phyloP scores from a whole-genome alignment of 2,329 filamentous ascomycete genomes.

The Sarocladium brachiariae region DNA sequence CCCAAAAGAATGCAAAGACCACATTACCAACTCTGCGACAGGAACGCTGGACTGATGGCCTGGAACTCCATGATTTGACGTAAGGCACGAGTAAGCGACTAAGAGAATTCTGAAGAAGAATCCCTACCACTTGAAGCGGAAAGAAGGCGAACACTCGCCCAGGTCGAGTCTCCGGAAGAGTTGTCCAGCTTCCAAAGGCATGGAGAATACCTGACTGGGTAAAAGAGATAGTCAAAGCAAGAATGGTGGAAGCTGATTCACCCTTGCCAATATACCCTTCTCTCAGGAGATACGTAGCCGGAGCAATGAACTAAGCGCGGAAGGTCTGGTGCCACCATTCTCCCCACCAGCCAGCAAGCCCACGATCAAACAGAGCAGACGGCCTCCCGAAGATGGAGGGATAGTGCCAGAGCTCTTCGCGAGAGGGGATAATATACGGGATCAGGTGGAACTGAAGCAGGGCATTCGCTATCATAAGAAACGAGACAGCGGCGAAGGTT shows the following conservation, averaged over 20 bases:
- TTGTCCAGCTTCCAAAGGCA: slow-evolving; percentile 59
- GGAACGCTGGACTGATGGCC: slow-evolving; percentile 31
- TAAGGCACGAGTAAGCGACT: slow-evolving; percentile 23
- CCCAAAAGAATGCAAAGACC: slow-evolving; percentile 56
- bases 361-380: slow-evolving; percentile 53
- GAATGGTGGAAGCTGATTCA: slow-evolving; percentile 10
- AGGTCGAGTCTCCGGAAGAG: slow-evolving; percentile 45
- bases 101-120: slow-evolving; percentile 49
- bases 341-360: slow-evolving; percentile 77
- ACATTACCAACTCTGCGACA: slow-evolving; percentile 52
- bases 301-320: slow-evolving; percentile 62
- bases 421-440: slow-evolving; percentile 44
- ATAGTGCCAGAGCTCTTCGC: slow-evolving; percentile 44
- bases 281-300: slow-evolving; percentile 40
- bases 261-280: slow-evolving; percentile 31
- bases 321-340: slow-evolving; percentile 90
- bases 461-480: slow-evolving; percentile 54
- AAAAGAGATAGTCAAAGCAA: slow-evolving; percentile 41
- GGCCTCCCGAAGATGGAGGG: slow-evolving; percentile 51
- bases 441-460: slow-evolving; percentile 46
- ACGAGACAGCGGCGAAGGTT: slow-evolving; percentile 53
- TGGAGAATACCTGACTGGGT: slow-evolving; percentile 63
- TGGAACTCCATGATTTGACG: background rate
- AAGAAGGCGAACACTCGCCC: slow-evolving; percentile 64
- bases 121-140: slow-evolving; percentile 58